Conservation (phyloP, 2,329 filamentous ascomycete species). For the Colletotrichum lentis region DNA sequence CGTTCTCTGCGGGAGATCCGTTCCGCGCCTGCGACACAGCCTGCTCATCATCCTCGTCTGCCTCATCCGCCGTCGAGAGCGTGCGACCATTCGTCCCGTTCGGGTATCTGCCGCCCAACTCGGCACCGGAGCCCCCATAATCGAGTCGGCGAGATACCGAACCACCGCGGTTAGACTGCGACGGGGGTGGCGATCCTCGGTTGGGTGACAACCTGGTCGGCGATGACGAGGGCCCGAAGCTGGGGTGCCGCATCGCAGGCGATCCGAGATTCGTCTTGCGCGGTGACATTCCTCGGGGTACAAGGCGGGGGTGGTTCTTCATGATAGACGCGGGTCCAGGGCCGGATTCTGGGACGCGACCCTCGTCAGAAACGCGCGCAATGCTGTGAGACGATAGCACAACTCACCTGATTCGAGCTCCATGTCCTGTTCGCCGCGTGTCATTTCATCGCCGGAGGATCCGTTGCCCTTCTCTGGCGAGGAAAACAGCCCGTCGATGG, state of each 20-base stretch:
- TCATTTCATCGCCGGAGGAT: slow-evolving; percentile 44
- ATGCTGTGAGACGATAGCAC: slow-evolving; percentile 18
- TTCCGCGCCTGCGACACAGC: slow-evolving; percentile 38
- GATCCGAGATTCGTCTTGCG: slow-evolving; percentile 68
- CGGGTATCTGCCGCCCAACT: slow-evolving; percentile 38
- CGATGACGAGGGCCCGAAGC: slow-evolving; percentile 62
- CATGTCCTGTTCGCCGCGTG: slow-evolving; percentile 58
- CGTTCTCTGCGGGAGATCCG: slow-evolving; percentile 43
- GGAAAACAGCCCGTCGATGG: slow-evolving; percentile 86
- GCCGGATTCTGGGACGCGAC: slow-evolving; percentile 54
- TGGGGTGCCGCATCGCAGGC: slow-evolving; percentile 69
- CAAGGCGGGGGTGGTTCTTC: slow-evolving; percentile 51
- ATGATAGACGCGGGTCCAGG: slow-evolving; percentile 63
- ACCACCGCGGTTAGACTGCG: slow-evolving; percentile 45
- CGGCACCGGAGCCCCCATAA: slow-evolving; percentile 50
- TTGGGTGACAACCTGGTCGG: slow-evolving; percentile 53
- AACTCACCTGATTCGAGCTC: slow-evolving; percentile 60
- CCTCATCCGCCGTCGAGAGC: slow-evolving; percentile 43
- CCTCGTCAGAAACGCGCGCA: slow-evolving; percentile 39
- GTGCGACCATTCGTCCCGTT: slow-evolving; percentile 43
- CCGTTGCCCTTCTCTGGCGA: slow-evolving; percentile 70
- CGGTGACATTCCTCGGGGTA: slow-evolving; percentile 57
- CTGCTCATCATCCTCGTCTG: slow-evolving; percentile 45
- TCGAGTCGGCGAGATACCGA: slow-evolving; percentile 64
- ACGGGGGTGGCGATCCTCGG: slow-evolving; percentile 36